Percentiles rank a stretch among this genome's conserved stretches.
Conservation (phyloP, 345 rosid genomes). For the Odontarrhena argentea region DNA sequence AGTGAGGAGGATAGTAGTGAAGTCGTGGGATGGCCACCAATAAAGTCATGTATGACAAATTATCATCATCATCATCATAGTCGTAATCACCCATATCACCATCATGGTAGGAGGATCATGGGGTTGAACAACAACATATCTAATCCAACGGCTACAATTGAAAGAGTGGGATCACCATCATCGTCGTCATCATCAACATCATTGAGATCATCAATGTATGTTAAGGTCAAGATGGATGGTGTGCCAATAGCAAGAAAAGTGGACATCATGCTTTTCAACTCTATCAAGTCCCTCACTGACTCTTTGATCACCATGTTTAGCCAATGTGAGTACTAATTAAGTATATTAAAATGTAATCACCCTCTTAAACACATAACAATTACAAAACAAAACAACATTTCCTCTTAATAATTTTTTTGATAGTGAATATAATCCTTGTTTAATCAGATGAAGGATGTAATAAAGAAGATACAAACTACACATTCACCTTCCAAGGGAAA, state of each 20-base stretch:
- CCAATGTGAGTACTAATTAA: slow-evolving; percentile 41
- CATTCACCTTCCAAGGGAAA: slow-evolving; percentile 58
- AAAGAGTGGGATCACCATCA: slow-evolving; percentile 19
- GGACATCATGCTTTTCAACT: slow-evolving; percentile 50
- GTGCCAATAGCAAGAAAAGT: slow-evolving; percentile 64
- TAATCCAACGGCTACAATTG: slow-evolving; percentile 21
- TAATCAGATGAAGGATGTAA: slow-evolving; percentile 24
- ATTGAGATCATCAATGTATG: slow-evolving; percentile 46
- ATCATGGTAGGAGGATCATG: slow-evolving; percentile 35
- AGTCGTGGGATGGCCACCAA: slow-evolving; percentile 81
- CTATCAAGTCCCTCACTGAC: slow-evolving; percentile 49
- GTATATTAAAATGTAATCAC: neutral
- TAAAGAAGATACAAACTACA: slow-evolving; percentile 38
- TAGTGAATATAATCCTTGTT: neutral
- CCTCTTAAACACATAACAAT: neutral
- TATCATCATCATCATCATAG: slow-evolving; percentile 33
- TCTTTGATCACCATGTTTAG: slow-evolving; percentile 59
- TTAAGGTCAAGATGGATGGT: slow-evolving; percentile 84
- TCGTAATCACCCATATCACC: slow-evolving; percentile 38
- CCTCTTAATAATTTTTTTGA: neutral
- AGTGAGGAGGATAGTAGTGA: slow-evolving; percentile 41
- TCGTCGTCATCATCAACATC: slow-evolving; percentile 11
- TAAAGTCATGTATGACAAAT: slow-evolving; percentile 68
- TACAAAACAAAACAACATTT: neutral
- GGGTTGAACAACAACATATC: slow-evolving; percentile 23